These are phyloP conservation scores for Mortierella sp. DNA, from an alignment of 371 early-diverging fungal genomes.

Conservation along the genomic window DNA sequence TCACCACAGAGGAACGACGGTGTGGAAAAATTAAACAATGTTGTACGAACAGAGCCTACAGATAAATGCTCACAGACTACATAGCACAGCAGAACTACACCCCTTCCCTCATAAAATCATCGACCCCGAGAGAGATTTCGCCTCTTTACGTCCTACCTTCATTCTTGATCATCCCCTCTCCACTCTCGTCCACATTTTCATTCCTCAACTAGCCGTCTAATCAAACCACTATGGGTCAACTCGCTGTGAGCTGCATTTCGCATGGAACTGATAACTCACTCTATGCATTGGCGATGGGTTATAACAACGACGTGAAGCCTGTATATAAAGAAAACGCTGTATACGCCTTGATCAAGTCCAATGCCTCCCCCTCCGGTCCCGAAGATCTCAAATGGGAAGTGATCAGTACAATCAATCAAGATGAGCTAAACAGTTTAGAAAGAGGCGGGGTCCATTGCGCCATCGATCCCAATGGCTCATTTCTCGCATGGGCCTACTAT, in stretches of 20 bases:
- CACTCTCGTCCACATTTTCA: too few relatives aligned
- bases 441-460: neutral
- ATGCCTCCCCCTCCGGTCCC: conserved; percentile 12
- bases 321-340: conserved; percentile 1
- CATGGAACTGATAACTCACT: conserved; percentile 11
- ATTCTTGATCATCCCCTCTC: too few relatives aligned
- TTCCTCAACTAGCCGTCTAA: too few relatives aligned
- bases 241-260: conserved; percentile 12
- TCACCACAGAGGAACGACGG: too few relatives aligned
- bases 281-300: conserved; percentile 8
- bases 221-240: conserved; percentile 12
- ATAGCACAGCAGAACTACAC: too few relatives aligned
- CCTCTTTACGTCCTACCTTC: too few relatives aligned
- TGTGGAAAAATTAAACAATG: too few relatives aligned
- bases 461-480: conserved; percentile 14
- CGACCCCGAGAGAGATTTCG: too few relatives aligned
- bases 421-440: neutral
- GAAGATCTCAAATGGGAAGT: conserved; percentile 12
- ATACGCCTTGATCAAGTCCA: conserved; percentile 10
- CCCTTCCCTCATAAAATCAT: too few relatives aligned
- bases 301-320: neutral
- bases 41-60: too few relatives aligned
- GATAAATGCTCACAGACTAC: too few relatives aligned
- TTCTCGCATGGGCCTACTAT: conserved; percentile 14
- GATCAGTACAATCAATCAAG: conserved; percentile 8